Evolutionary conservation across 768 basidiomycete genomes (phyloP).

Genomic region (Phylloporus rhodoxanthus): DNA sequence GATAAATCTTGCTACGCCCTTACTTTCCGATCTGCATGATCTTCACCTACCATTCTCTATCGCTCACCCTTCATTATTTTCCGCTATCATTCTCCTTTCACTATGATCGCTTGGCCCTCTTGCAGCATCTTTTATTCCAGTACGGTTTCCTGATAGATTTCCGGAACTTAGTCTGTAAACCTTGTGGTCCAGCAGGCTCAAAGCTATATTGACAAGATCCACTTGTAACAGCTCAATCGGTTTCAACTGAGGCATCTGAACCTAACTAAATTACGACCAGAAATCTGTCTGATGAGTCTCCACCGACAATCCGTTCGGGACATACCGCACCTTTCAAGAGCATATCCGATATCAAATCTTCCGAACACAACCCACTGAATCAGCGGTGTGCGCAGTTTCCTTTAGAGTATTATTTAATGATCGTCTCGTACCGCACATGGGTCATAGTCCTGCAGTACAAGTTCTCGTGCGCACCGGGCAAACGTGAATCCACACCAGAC

Average conservation of each 20-base stretch:
- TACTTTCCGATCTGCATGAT: too few species aligned
- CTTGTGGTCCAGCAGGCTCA: not conserved
- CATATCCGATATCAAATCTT: not conserved
- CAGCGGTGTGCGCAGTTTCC: not conserved
- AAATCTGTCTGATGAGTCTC: not conserved
- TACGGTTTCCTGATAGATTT: not conserved
- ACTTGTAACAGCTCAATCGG: not conserved
- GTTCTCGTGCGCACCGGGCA: not conserved
- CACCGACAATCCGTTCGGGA: not conserved
- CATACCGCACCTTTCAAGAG: too few species aligned
- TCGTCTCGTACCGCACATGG: not conserved
- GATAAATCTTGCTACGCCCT: too few species aligned
- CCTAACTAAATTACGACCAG: not conserved
- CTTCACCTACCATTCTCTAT: not conserved
- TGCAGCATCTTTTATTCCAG: not conserved
- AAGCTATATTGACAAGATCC: not conserved
- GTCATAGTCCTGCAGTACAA: not conserved
- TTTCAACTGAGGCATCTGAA: not conserved
- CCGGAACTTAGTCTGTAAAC: not conserved
- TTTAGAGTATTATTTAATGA: not conserved
- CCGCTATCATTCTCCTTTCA: not conserved
- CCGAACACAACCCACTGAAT: not conserved
- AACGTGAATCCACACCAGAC: not conserved
- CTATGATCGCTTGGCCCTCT: not conserved
- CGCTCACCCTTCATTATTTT: not conserved